Percentiles rank a stretch among this genome's conserved stretches.
phyloP scores from a whole-genome alignment of 179 eudicot genomes.

The Amaranthus tricolor region DNA sequence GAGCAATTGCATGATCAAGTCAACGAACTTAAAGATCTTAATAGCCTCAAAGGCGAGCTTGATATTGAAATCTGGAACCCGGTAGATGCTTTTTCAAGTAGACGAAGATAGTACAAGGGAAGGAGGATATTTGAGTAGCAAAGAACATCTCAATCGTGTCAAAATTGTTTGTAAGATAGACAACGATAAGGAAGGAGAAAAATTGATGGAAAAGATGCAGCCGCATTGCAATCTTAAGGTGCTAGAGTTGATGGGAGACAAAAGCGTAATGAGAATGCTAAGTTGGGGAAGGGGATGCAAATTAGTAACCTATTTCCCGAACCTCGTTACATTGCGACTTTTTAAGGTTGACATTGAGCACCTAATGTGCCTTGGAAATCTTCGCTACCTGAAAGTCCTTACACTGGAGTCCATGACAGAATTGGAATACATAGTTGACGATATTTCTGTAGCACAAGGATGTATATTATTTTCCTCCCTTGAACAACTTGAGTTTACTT shows the following conservation, averaged over 20 bases:
- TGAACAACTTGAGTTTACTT: not conserved
- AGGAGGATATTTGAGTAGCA: not conserved
- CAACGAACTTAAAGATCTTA: too few relatives aligned
- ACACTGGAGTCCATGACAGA: not conserved
- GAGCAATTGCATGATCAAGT: too few relatives aligned
- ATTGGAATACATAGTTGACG: constrained; percentile 13
- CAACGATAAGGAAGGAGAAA: not conserved
- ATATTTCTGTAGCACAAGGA: not conserved
- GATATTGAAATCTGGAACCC: too few relatives aligned
- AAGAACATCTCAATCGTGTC: too few relatives aligned
- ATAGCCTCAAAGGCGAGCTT: too few relatives aligned
- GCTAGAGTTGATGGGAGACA: not conserved
- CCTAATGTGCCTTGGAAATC: constrained; percentile 9
- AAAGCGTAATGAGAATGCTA: constrained; percentile 16
- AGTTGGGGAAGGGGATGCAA: too few relatives aligned
- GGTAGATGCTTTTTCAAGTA: too few relatives aligned
- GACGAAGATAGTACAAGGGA: not conserved
- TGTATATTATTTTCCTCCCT: constrained; percentile 18
- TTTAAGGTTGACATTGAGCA: not conserved
- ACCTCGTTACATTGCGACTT: constrained; percentile 11
- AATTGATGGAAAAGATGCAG: constrained; percentile 23
- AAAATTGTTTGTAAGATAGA: not conserved
- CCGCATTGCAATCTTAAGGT: constrained; percentile 26
- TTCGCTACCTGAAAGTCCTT: constrained; percentile 16
- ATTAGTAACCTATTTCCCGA: constrained; percentile 21